Base-by-base conservation (phyloP, 2,329 filamentous ascomycete species). In the Apiospora phragmitis region DNA sequence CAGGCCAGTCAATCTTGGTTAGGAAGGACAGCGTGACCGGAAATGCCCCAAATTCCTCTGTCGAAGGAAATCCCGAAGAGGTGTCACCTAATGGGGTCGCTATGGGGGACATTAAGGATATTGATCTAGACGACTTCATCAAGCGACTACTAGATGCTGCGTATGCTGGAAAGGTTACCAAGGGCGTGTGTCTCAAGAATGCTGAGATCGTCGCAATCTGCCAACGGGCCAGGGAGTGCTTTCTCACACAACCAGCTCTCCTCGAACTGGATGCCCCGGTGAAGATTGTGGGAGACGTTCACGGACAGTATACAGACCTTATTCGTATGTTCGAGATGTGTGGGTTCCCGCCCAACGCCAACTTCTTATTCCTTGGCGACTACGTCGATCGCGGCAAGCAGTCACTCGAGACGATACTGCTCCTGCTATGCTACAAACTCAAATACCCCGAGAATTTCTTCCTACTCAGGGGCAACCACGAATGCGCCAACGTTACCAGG, bases 271-370 rank as follows among this genome's bases (percentile, higher is more conserved):
- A 95, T 73, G 94, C 96, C 5, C 95, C 96, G 0, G 96, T 99
- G 78, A 99, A 99, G 85, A 97, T 99, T 77, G 96, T 98, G 38
- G 95, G 95, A 68, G 95, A 98, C 80, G 94, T 98, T 18, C 95
- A 98, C 80, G 95, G 95, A 68, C 95, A 98, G 82, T 98, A 97
- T 81, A 97, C 94, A 14, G 95, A 98, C 81, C 85, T 98, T 68
- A 97, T 98, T 77, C 91, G 95, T 73, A 94, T 98, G 89, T 98
- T 98, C 78, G 95, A 98, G 81, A 98, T 98, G 95, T 98, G 95
- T 79, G 95, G 95, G 6, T 98, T 98, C 78, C 95, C 95, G 9
- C 95, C 95, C 1, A 92, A 89, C 73, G 90, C 94, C 49, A 98
- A 98, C 84, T 98, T 94, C 79, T 88, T 98, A 68, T 98, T 98